phyloP scores from a whole-genome alignment of 75 land plant species.

The Picea sitchensis region DNA sequence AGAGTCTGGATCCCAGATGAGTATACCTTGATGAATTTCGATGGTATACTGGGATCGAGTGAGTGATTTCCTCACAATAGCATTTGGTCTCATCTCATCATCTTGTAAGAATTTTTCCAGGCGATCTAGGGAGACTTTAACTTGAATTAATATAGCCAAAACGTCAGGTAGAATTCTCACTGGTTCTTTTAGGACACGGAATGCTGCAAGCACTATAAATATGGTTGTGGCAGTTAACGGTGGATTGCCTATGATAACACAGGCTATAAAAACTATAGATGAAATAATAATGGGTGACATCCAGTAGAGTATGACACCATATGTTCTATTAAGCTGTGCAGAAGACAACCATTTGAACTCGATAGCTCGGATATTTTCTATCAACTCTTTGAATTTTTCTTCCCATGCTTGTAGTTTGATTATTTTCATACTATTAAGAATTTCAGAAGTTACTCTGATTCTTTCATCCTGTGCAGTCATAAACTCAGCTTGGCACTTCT shows the following conservation, averaged over 20 bases:
- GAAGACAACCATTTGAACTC: constrained; percentile 61
- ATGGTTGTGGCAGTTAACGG: constrained; percentile 51
- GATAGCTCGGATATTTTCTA: constrained; percentile 33
- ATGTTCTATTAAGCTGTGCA: constrained; percentile 31
- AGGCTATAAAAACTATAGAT: constrained; percentile 42
- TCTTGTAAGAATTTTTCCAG: constrained; percentile 53
- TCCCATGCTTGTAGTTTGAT: constrained; percentile 89
- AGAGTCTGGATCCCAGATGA: constrained; percentile 60
- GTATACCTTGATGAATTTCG: constrained; percentile 30
- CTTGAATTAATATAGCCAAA: constrained; percentile 52
- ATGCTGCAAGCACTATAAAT: constrained; percentile 56
- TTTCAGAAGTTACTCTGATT: constrained; percentile 58
- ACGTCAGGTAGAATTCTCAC: constrained; percentile 62
- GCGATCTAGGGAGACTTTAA: constrained; percentile 65
- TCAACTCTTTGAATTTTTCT: constrained; percentile 41
- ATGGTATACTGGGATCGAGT: constrained; percentile 10
- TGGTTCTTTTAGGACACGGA: constrained; percentile 63
- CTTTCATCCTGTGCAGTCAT: constrained; percentile 62
- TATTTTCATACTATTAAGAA: constrained; percentile 70
- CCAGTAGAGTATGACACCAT: constrained; percentile 55
- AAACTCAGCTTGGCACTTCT: constrained; percentile 39
- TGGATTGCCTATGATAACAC: constrained; percentile 22
- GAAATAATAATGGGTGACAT: constrained; percentile 56
- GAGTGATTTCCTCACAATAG: constrained; percentile 14
- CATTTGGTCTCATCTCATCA: constrained; percentile 53